Evolutionary conservation across 2,329 filamentous ascomycete genomes (phyloP).

Genomic region (Penicillium frequentans): DNA sequence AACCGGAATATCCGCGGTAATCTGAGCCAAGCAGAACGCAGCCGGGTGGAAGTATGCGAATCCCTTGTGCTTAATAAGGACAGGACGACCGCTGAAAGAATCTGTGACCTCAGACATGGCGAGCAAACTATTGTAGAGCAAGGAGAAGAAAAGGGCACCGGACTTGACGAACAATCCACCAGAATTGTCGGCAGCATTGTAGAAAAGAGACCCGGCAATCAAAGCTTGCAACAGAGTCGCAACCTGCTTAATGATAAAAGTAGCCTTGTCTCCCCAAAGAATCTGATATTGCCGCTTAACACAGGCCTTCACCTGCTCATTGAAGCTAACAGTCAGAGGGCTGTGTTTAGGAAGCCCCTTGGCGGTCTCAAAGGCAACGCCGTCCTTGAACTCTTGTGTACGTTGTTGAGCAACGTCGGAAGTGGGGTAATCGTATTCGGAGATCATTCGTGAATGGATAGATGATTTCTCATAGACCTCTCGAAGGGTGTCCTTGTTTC

Average conservation of each 20-base stretch:
- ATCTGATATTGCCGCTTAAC: conserved; percentile 64
- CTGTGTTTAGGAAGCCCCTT: conserved; percentile 54
- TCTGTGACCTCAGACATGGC: conserved; percentile 14
- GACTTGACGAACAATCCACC: conserved; percentile 21
- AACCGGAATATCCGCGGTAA: conserved; percentile 53
- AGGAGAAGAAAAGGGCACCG: conserved; percentile 14
- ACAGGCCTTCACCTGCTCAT: conserved; percentile 56
- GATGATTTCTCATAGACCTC: conserved; percentile 52
- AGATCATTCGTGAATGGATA: conserved; percentile 52
- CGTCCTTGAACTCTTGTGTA: conserved; percentile 56
- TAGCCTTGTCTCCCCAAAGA: conserved; percentile 62
- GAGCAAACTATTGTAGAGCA: conserved; percentile 14
- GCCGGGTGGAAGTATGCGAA: conserved; percentile 45
- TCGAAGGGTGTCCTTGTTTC: conserved; percentile 45
- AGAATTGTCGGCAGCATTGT: conserved; percentile 59
- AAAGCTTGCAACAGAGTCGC: conserved; percentile 60
- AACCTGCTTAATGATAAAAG: conserved; percentile 62
- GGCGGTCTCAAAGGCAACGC: conserved; percentile 56
- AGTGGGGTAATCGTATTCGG: conserved; percentile 58
- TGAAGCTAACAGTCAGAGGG: conserved; percentile 56
- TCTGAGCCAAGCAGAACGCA: conserved; percentile 45
- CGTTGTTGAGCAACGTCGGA: conserved; percentile 48
- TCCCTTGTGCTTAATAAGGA: conserved; percentile 11
- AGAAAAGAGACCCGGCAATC: conserved; percentile 66
- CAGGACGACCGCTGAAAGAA: conserved; percentile 12